A percentile compares a stretch with the other conserved stretches of the same genome.
phyloP scores from a whole-genome alignment of 345 rosid species.

The Sisymbrium altissimum region DNA sequence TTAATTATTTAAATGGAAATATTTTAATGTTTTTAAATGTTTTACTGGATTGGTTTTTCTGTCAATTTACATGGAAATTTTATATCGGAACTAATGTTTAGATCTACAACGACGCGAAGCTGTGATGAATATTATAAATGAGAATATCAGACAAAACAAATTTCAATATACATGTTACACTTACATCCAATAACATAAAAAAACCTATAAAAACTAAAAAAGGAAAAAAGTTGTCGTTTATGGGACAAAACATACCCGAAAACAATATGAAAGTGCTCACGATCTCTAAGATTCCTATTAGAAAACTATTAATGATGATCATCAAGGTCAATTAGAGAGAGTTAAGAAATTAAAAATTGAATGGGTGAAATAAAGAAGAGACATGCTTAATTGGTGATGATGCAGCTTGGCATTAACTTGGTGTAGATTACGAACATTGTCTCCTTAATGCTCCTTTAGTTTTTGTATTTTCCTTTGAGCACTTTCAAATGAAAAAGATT shows the following conservation, averaged over 20 bases:
- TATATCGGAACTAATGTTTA: not conserved
- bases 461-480: constrained; percentile 23
- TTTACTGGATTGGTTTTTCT: not conserved
- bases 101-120: not conserved
- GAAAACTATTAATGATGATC: constrained; percentile 13
- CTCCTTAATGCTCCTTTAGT: constrained; percentile 34
- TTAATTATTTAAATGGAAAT: not conserved
- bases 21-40: too few relatives aligned
- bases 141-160: not conserved
- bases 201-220: not conserved
- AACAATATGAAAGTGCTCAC: constrained; percentile 20
- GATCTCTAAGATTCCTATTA: constrained; percentile 18
- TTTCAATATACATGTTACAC: not conserved
- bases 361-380: constrained; percentile 25
- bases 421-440: constrained; percentile 29
- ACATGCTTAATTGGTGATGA: constrained; percentile 39
- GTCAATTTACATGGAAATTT: not conserved
- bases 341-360: not conserved
- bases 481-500: constrained; percentile 19
- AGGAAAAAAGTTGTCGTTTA: constrained; percentile 13
- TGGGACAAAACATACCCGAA: constrained; percentile 2
- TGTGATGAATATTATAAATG: not conserved
- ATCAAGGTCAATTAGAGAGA: constrained; percentile 17
- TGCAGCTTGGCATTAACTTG: constrained; percentile 38
- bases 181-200: not conserved